A percentile compares a stretch with the other conserved stretches of the same genome.
phyloP scores from a whole-genome alignment of 345 rosid genomes.

The Brassica nigra region DNA sequence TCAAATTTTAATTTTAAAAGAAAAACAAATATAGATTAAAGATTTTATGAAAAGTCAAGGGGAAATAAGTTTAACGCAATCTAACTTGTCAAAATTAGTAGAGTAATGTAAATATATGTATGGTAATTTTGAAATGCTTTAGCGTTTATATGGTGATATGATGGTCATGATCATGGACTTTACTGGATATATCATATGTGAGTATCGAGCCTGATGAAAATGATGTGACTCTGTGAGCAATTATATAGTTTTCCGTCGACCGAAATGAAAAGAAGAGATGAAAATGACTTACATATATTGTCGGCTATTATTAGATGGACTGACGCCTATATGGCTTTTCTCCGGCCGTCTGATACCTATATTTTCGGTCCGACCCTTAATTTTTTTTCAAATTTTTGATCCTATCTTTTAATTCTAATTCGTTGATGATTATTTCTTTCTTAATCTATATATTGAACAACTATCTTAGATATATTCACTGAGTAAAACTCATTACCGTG shows the following conservation, averaged over 20 bases:
- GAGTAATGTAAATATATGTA: background rate
- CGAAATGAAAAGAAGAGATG: slow-evolving; percentile 2
- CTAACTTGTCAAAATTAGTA: background rate
- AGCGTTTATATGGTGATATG: background rate
- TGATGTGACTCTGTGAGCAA: slow-evolving; percentile 25
- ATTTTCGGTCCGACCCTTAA: slow-evolving; percentile 25
- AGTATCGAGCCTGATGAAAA: slow-evolving; percentile 12
- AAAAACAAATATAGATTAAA: background rate
- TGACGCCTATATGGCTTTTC: slow-evolving; percentile 1
- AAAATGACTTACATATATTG: slow-evolving; percentile 22
- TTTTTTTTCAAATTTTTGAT: background rate
- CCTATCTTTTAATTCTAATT: slow-evolving; percentile 14
- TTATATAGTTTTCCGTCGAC: background rate
- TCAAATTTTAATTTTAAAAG: background rate
- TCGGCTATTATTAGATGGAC: slow-evolving; percentile 29
- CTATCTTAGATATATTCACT: background rate
- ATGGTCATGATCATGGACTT: slow-evolving; percentile 20
- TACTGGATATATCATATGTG: background rate
- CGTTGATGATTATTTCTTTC: background rate
- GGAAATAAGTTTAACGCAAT: background rate
- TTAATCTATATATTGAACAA: background rate
- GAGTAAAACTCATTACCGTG: background rate
- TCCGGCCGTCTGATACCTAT: slow-evolving; percentile 7
- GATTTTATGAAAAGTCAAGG: background rate
- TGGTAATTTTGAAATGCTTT: background rate